Base-by-base conservation (phyloP, 225 moss, liverwort and hornwort species). In the Antitrichia curtipendula region DNA sequence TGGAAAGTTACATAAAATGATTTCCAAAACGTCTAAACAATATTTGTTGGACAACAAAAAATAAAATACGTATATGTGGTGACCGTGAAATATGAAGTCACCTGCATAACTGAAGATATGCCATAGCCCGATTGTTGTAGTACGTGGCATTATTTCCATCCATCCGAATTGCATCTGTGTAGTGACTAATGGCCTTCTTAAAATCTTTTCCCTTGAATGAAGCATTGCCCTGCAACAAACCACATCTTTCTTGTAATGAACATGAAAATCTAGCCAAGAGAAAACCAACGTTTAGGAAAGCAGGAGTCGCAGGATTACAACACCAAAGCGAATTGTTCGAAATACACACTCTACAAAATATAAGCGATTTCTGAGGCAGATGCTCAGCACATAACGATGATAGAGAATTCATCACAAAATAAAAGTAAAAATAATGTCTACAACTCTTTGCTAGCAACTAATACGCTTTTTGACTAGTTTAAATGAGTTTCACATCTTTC, bases 81-180 rank as follows among this genome's bases (percentile, higher is more conserved):
- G 56, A 80, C 62, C 47, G 13, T 79, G 83, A 70, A 49, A 49
- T 61, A 38, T 54, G 49, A 83, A 82, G 27, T 76, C 80, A 96
- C 98, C 93, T 96, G 96, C 98, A 96, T 86, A 99, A 89, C 85
- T 97, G 95, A 86, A 99, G 91, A 88, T 99, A 97, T 58, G 99
- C 99, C 87, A 95, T 94, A 60, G 99, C 99, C 77, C 99, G 93
- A 88, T 99, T 99, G 88, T 95, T 99, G 82, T 94, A 99, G 85
- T 95, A 99, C 20, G 95, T 99, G 70, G 99, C 95, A 91, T 91
- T 99, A 52, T 85, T 84, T 80, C 94, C 95, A 93, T 97, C 99
- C 90, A 95, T 86, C 63, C 94, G 94, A 75, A 99, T 99, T 38
- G 99, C 97, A 85, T 97, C 96, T 50, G 96, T 92, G 78, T 99